These are phyloP conservation scores for Amaranthus tricolor DNA, from an alignment of 179 eudicot species.

Conservation along the genomic window DNA sequence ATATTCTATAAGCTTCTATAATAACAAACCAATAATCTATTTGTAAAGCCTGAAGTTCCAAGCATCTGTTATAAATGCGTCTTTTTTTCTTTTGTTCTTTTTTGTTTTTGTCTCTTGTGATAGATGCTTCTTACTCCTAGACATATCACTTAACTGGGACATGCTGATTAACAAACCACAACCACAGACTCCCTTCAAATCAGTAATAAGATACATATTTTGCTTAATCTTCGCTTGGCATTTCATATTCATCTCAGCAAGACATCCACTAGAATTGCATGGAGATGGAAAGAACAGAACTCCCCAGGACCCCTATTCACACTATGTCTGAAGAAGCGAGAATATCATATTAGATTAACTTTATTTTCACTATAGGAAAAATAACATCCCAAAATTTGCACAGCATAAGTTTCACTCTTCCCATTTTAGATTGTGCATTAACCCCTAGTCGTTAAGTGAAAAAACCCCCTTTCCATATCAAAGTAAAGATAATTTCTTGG, in stretches of 20 bases:
- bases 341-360: background rate
- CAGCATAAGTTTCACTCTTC: background rate
- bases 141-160: background rate
- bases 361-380: background rate
- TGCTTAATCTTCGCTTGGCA: conserved; percentile 2
- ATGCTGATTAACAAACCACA: conserved; percentile 3
- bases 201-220: background rate
- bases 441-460: background rate
- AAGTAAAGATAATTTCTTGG: background rate
- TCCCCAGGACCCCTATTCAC: background rate
- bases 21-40: background rate
- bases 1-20: background rate
- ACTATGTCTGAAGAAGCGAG: background rate
- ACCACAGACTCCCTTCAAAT: conserved; percentile 3
- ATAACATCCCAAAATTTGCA: conserved; percentile 1
- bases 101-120: background rate
- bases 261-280: background rate
- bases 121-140: background rate
- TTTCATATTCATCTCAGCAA: conserved; percentile 10
- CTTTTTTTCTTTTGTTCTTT: background rate
- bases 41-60: background rate
- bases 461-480: background rate
- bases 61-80: background rate
- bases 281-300: background rate
- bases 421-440: background rate